phyloP scores from a whole-genome alignment of 2,329 filamentous ascomycete genomes.

The Myriosclerotinia scirpicola region DNA sequence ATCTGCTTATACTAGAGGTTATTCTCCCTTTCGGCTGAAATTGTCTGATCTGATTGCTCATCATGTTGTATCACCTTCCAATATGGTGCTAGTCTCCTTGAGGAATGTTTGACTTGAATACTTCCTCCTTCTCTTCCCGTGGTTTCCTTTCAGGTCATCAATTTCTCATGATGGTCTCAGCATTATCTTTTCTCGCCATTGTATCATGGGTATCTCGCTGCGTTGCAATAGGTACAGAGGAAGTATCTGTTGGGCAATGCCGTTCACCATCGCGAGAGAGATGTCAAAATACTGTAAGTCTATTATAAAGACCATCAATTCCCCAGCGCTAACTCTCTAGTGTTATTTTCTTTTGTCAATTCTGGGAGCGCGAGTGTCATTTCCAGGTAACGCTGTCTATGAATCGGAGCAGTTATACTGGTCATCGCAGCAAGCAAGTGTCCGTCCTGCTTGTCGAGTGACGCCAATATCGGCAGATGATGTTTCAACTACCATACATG shows the following conservation, averaged over 20 bases:
- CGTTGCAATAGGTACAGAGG: background rate
- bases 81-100: background rate
- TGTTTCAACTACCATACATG: conserved; percentile 29
- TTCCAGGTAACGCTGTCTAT: conserved; percentile 27
- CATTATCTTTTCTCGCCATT: background rate
- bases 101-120: background rate
- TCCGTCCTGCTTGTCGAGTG: conserved; percentile 31
- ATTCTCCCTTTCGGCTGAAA: background rate
- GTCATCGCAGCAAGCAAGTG: conserved; percentile 31
- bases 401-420: conserved; percentile 39
- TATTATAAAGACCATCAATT: background rate
- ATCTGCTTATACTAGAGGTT: background rate
- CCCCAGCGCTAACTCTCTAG: background rate
- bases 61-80: background rate
- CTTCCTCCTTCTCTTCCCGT: background rate
- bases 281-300: background rate
- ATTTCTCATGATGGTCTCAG: background rate
- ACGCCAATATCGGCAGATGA: conserved; percentile 28
- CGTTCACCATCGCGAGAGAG: background rate
- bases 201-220: background rate
- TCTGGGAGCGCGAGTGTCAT: conserved; percentile 28
- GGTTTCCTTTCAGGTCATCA: background rate
- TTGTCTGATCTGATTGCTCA: background rate
- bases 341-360: background rate
- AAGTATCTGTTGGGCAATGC: background rate